phyloP scores from a whole-genome alignment of 371 early-diverging fungal species.

The Lichtheimia corymbifera region DNA sequence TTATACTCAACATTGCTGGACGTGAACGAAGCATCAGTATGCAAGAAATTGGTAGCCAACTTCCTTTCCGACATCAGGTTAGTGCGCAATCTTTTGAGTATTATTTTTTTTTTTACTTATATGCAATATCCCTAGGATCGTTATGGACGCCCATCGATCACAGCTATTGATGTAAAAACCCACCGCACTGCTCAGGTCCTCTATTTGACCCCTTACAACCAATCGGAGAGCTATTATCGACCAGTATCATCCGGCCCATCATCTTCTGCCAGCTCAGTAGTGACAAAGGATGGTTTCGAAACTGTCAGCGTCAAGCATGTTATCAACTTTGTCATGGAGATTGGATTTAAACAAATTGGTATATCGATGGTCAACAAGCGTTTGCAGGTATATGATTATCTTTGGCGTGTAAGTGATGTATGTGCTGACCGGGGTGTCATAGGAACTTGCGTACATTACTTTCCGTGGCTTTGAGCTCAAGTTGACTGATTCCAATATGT shows the following conservation, averaged over 20 bases:
- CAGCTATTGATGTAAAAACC: constrained; percentile 85
- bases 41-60: constrained; percentile 87
- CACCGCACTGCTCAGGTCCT: constrained; percentile 82
- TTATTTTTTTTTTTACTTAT: no score
- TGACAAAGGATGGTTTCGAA: constrained; percentile 59
- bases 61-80: constrained; percentile 80
- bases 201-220: constrained; percentile 73
- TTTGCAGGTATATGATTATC: constrained; percentile 22
- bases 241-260: constrained; percentile 31
- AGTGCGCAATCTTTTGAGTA: neutral
- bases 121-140: constrained; percentile 4
- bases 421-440: constrained; percentile 11
- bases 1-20: constrained; percentile 75
- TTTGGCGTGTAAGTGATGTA: neutral
- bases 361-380: constrained; percentile 72
- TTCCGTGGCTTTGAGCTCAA: constrained; percentile 66
- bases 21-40: constrained; percentile 77
- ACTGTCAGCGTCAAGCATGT: constrained; percentile 46
- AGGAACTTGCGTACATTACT: constrained; percentile 80
- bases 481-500: constrained; percentile 67
- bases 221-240: constrained; percentile 61
- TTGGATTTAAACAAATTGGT: constrained; percentile 66
- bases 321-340: constrained; percentile 28
- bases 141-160: constrained; percentile 46
- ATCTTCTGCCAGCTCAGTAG: constrained; percentile 20